Conservation (phyloP, 768 basidiomycete species). For the Gymnopilus junonius region DNA sequence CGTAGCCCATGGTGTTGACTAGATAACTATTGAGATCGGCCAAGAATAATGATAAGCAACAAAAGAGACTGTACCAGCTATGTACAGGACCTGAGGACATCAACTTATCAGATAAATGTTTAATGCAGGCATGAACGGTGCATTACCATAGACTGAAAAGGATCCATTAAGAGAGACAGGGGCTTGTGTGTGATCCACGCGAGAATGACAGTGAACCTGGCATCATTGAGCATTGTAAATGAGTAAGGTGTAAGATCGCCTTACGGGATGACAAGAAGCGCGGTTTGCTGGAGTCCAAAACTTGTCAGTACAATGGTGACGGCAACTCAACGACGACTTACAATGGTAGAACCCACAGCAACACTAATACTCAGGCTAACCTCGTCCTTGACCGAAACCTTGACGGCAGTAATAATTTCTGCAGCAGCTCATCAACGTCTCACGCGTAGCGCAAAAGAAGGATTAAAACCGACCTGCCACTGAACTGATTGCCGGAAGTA, state of each 20-base stretch:
- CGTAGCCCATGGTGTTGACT: slow-evolving; percentile 87
- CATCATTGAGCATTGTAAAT: neutral
- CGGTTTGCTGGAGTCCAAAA: slow-evolving; percentile 56
- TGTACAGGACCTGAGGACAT: slow-evolving; percentile 43
- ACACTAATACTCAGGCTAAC: slow-evolving; percentile 84
- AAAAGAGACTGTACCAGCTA: slow-evolving; percentile 42
- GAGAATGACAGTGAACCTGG: slow-evolving; percentile 73
- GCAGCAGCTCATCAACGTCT: slow-evolving; percentile 12
- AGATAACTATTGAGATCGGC: neutral
- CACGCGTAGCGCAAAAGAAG: neutral
- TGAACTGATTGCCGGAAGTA: slow-evolving; percentile 84
- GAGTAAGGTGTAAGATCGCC: neutral
- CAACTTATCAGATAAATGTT: neutral
- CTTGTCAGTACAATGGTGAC: neutral
- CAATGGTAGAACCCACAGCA: slow-evolving; percentile 79
- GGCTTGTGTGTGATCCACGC: slow-evolving; percentile 85
- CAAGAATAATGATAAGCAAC: neutral
- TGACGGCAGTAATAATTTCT: slow-evolving; percentile 91
- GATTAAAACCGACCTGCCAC: slow-evolving; percentile 58
- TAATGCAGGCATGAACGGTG: slow-evolving; percentile 19
- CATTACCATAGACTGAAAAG: slow-evolving; percentile 70
- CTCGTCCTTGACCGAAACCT: slow-evolving; percentile 85
- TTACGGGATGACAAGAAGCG: slow-evolving; percentile 52
- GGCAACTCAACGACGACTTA: slow-evolving; percentile 33
- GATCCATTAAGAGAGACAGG: slow-evolving; percentile 83